These are phyloP conservation scores for Penicillium daleae DNA, from an alignment of 495 filamentous ascomycete genomes.

Conservation along the genomic window DNA sequence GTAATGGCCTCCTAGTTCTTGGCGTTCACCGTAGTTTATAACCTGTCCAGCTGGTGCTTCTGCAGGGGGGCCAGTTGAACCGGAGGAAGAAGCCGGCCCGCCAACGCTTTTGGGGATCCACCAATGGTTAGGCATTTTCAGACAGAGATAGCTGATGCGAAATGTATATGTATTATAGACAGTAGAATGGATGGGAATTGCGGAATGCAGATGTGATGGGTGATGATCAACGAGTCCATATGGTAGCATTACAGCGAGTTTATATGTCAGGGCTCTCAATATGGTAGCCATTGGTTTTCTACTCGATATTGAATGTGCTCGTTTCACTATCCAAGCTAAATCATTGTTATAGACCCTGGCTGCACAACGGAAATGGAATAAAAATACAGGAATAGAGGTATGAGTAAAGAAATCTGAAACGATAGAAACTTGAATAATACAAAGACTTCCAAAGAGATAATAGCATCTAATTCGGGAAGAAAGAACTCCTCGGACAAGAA, in stretches of 20 bases:
- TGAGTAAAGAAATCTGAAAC: background rate
- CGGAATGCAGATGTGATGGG: background rate
- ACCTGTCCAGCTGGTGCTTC: background rate
- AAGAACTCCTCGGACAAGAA: too few species aligned
- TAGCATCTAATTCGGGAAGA: background rate
- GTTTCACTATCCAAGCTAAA: background rate
- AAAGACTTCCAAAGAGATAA: background rate
- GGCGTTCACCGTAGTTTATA: background rate
- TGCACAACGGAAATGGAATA: background rate
- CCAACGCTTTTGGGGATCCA: background rate
- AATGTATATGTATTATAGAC: background rate
- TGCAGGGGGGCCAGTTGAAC: background rate
- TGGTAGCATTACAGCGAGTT: background rate
- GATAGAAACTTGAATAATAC: background rate
- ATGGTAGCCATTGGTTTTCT: background rate
- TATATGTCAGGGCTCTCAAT: background rate
- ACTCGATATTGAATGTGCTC: background rate
- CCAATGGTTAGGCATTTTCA: background rate
- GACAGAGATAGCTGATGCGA: background rate
- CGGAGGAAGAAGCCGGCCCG: fast-evolving
- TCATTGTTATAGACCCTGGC: background rate
- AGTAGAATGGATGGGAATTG: background rate
- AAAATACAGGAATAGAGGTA: background rate
- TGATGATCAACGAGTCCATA: background rate
- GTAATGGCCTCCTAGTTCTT: background rate